A percentile compares a stretch with the other conserved stretches of the same genome.
Conservation (phyloP, 2,329 filamentous ascomycete species). For the Penicillium psychrosexuale region DNA sequence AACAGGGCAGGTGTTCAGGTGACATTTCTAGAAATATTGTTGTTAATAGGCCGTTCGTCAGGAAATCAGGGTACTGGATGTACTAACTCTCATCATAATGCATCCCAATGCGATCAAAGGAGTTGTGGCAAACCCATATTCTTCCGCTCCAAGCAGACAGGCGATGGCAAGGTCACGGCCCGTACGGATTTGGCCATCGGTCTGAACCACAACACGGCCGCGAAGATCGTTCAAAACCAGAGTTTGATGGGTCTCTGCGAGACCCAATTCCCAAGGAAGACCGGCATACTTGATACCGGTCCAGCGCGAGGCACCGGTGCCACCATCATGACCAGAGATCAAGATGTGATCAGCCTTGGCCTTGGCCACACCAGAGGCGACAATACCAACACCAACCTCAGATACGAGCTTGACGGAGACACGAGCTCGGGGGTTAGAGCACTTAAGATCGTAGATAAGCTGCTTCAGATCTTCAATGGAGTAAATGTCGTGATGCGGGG, state of each 20-base stretch:
- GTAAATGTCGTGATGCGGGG: slow-evolving; percentile 97
- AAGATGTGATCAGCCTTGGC: slow-evolving; percentile 95
- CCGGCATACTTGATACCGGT: slow-evolving; percentile 98
- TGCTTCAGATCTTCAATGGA: slow-evolving; percentile 98
- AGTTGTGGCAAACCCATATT: slow-evolving; percentile 94
- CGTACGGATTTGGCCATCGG: slow-evolving; percentile 89
- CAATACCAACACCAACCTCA: slow-evolving; percentile 94
- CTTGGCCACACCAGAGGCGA: slow-evolving; percentile 95
- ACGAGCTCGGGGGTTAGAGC: slow-evolving; percentile 84
- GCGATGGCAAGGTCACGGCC: slow-evolving; percentile 92
- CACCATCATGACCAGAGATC: slow-evolving; percentile 95
- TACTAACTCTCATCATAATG: slow-evolving; percentile 71
- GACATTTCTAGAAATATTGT: slow-evolving; percentile 23
- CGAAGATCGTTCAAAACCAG: slow-evolving; percentile 92
- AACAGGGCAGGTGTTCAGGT: slow-evolving; percentile 76
- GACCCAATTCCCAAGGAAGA: slow-evolving; percentile 92
- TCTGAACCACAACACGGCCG: slow-evolving; percentile 93
- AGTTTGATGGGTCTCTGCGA: slow-evolving; percentile 95
- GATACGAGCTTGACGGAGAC: slow-evolving; percentile 97
- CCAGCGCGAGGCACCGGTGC: slow-evolving; percentile 94
- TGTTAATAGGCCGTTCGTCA: not conserved
- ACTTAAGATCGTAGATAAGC: slow-evolving; percentile 96
- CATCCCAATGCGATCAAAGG: slow-evolving; percentile 96
- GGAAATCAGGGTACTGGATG: not conserved
- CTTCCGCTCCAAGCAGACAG: slow-evolving; percentile 92